Conservation (phyloP, 1,284 basidiomycete genomes). For the Earliella scabrosa region DNA sequence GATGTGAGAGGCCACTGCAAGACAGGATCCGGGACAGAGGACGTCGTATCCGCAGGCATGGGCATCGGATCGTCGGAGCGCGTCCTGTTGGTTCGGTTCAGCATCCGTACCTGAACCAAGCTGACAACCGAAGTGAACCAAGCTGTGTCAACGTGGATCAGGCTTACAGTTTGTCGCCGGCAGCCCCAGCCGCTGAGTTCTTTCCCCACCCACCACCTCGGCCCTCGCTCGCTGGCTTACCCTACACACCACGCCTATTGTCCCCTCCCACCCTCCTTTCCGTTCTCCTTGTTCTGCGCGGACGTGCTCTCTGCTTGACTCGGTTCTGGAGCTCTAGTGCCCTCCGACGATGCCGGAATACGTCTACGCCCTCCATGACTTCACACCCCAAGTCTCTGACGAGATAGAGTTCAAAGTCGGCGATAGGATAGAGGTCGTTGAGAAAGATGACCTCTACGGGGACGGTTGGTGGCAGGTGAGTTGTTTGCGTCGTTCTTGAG, state of each 20-base stretch:
- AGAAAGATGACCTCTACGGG: slow-evolving; percentile 92
- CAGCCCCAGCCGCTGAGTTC: neutral
- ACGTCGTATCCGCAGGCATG: no score
- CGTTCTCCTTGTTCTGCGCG: neutral
- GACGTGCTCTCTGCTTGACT: neutral
- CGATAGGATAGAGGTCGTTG: slow-evolving; percentile 87
- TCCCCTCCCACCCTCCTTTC: slow-evolving; percentile 11
- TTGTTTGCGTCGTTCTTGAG: slow-evolving; percentile 15
- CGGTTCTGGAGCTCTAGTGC: neutral
- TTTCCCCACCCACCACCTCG: neutral
- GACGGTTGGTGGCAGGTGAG: slow-evolving; percentile 99
- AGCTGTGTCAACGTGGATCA: no score
- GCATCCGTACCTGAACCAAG: neutral
- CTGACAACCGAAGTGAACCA: neutral
- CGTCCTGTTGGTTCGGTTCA: neutral
- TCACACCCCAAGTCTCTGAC: slow-evolving; percentile 91
- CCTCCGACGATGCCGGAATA: slow-evolving; percentile 46
- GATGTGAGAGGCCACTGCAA: neutral
- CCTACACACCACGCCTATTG: slow-evolving; percentile 4
- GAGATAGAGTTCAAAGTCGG: slow-evolving; percentile 89
- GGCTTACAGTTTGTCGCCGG: neutral
- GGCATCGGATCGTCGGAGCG: neutral
- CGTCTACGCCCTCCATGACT: slow-evolving; percentile 87
- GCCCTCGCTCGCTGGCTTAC: neutral
- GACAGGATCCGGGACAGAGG: no score